A percentile compares a stretch with the other conserved stretches of the same genome.
phyloP scores from a whole-genome alignment of 1,139 yeast genomes.

The Scheffersomyces lignicola region DNA sequence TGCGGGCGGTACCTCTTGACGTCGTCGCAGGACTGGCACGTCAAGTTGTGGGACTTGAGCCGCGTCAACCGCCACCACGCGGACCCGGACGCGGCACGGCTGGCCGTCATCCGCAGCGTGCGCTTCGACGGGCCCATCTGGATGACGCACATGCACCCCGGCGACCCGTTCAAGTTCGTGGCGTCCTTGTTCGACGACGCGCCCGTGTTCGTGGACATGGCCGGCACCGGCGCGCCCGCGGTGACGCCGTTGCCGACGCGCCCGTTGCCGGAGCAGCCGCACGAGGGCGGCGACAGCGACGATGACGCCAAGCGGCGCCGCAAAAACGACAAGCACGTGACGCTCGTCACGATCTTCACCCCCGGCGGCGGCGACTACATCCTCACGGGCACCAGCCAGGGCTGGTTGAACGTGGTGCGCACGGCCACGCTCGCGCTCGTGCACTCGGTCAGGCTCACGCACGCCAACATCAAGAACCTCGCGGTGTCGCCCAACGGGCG shows the following conservation, averaged over 20 bases:
- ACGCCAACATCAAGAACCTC: slow-evolving; percentile 72
- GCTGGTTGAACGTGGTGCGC: slow-evolving; percentile 61
- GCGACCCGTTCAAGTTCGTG: slow-evolving; percentile 39
- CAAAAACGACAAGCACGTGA: slow-evolving; percentile 26
- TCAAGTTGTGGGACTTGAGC: slow-evolving; percentile 77
- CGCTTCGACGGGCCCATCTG: slow-evolving; percentile 71
- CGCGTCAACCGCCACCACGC: slow-evolving; percentile 22
- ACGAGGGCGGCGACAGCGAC: slow-evolving; percentile 16
- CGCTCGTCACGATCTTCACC: slow-evolving; percentile 36
- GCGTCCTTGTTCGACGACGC: slow-evolving; percentile 54
- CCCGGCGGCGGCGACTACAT: slow-evolving; percentile 48
- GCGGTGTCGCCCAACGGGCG: slow-evolving; percentile 65
- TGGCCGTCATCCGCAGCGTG: slow-evolving; percentile 41
- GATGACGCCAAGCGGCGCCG: slow-evolving; percentile 11
- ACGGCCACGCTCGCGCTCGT: slow-evolving; percentile 32
- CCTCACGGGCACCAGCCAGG: slow-evolving; percentile 78
- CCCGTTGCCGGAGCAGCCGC: slow-evolving; percentile 21
- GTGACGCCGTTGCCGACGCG: slow-evolving; percentile 26
- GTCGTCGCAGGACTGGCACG: slow-evolving; percentile 83
- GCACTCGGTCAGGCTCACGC: slow-evolving; percentile 56
- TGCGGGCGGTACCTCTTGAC: slow-evolving; percentile 73
- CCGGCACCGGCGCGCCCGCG: slow-evolving; percentile 29
- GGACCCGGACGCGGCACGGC: slow-evolving; percentile 5
- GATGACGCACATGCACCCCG: slow-evolving; percentile 65
- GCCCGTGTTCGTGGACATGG: slow-evolving; percentile 55